These are phyloP conservation scores for Podospora australis DNA, from an alignment of 495 filamentous ascomycete species.

Conservation along the genomic window DNA sequence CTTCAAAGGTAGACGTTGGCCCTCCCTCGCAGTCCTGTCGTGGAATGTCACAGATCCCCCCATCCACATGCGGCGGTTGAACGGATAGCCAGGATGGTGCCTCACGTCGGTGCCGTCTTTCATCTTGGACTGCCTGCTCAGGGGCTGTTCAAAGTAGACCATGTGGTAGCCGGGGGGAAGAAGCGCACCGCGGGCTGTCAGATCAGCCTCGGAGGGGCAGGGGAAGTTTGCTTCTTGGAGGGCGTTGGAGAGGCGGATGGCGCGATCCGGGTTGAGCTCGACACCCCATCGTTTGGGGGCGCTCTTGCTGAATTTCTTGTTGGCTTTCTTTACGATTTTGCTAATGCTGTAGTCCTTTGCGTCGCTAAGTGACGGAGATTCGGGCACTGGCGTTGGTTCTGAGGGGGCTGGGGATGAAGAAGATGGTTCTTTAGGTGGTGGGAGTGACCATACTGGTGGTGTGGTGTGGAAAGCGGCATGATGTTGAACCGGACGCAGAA, in stretches of 20 bases:
- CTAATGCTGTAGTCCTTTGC: too few relatives aligned
- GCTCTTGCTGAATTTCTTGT: neutral
- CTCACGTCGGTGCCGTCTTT: conserved; percentile 66
- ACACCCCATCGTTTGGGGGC: neutral
- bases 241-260: neutral
- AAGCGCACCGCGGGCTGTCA: conserved; percentile 19
- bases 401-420: neutral
- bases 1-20: too few relatives aligned
- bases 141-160: conserved; percentile 62
- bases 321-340: too few relatives aligned
- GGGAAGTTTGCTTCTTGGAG: conserved; percentile 5
- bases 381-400: neutral
- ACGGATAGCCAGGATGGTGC: conserved; percentile 60
- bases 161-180: conserved; percentile 66
- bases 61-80: conserved; percentile 71
- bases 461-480: neutral
- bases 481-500: too few relatives aligned
- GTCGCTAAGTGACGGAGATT: neutral
- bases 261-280: neutral
- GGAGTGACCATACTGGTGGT: neutral
- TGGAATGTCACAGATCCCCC: conserved; percentile 50
- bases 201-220: conserved; percentile 19
- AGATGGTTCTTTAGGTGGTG: neutral
- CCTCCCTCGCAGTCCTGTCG: too few relatives aligned
- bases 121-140: conserved; percentile 48